phyloP scores from a whole-genome alignment of 1,284 basidiomycete genomes.

The Tetrapyrgos nigripes region DNA sequence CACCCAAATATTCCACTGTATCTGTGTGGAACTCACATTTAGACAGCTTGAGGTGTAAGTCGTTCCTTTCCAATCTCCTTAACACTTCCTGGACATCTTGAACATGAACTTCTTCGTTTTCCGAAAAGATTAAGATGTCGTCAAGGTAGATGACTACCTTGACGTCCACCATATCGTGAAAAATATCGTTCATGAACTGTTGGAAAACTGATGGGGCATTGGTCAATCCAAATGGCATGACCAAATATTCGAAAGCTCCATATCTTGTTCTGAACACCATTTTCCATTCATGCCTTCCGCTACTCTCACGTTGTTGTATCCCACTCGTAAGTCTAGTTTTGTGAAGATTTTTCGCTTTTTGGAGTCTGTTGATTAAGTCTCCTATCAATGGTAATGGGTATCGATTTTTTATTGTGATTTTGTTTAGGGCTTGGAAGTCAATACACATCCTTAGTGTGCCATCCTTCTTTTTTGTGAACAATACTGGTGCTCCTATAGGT shows the following conservation, averaged over 20 bases:
- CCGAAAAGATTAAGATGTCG: constrained; percentile 34
- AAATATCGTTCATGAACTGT: no score
- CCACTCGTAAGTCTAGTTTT: constrained; percentile 3
- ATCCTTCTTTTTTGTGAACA: constrained; percentile 9
- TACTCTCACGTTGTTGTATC: constrained; percentile 5
- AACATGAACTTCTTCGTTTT: constrained; percentile 21
- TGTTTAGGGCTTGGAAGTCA: not conserved
- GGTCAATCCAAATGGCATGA: constrained; percentile 8
- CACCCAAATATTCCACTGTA: constrained; percentile 46
- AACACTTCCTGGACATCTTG: constrained; percentile 37
- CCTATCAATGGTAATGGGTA: constrained; percentile 4
- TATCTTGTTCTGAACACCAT: constrained; percentile 1
- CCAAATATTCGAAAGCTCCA: constrained; percentile 1
- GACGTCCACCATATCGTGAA: constrained; percentile 37
- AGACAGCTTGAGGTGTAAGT: constrained; percentile 40
- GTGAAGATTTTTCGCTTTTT: not conserved
- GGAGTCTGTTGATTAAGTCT: constrained; percentile 1
- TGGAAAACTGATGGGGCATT: constrained; percentile 18
- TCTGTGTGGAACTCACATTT: constrained; percentile 45
- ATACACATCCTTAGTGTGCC: not conserved
- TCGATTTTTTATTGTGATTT: not conserved
- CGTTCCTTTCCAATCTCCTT: constrained; percentile 32
- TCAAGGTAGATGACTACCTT: constrained; percentile 41
- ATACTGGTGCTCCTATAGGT: constrained; percentile 1
- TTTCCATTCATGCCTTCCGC: constrained; percentile 7